Percentiles rank a stretch among this genome's conserved stretches.
Evolutionary conservation across 768 basidiomycete genomes (phyloP).

Genomic region (Roridomyces roridus): DNA sequence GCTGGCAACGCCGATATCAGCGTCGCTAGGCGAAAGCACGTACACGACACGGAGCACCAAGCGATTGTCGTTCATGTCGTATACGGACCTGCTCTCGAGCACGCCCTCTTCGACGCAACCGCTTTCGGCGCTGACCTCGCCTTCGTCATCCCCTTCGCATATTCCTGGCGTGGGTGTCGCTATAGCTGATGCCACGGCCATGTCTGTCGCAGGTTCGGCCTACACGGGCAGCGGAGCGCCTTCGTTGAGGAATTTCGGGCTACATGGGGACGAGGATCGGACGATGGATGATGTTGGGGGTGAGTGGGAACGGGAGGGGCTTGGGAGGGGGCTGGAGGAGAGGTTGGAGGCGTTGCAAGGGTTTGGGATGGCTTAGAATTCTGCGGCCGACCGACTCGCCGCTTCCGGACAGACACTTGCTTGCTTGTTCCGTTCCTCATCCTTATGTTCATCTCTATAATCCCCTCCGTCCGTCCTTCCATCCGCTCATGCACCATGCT

Average conservation of each 20-base stretch:
- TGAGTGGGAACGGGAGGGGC: conserved; percentile 87
- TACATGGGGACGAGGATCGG: conserved; percentile 20
- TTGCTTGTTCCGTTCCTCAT: too few relatives aligned
- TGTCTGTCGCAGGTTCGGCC: not conserved
- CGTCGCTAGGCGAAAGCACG: not conserved
- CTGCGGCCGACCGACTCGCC: not conserved
- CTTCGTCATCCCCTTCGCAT: conserved; percentile 71
- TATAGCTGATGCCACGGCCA: conserved; percentile 37
- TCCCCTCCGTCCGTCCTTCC: too few relatives aligned
- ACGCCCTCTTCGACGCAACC: conserved; percentile 76
- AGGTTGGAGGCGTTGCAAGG: conserved; percentile 63
- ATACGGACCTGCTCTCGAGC: conserved; percentile 81
- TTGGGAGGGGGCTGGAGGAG: conserved; percentile 85
- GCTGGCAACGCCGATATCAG: conserved; percentile 8
- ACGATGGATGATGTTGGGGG: conserved; percentile 73
- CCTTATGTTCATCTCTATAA: too few relatives aligned
- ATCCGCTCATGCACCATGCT: too few relatives aligned
- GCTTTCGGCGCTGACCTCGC: conserved; percentile 74
- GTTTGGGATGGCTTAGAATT: conserved; percentile 19
- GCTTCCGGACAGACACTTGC: not conserved
- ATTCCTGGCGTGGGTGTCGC: conserved; percentile 58
- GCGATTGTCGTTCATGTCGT: conserved; percentile 88
- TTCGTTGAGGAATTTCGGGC: conserved; percentile 31
- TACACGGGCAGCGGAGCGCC: conserved; percentile 32
- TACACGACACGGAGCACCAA: conserved; percentile 47